Base-by-base conservation (phyloP, 805 yeast genomes). In the Metschnikowia anglica region DNA sequence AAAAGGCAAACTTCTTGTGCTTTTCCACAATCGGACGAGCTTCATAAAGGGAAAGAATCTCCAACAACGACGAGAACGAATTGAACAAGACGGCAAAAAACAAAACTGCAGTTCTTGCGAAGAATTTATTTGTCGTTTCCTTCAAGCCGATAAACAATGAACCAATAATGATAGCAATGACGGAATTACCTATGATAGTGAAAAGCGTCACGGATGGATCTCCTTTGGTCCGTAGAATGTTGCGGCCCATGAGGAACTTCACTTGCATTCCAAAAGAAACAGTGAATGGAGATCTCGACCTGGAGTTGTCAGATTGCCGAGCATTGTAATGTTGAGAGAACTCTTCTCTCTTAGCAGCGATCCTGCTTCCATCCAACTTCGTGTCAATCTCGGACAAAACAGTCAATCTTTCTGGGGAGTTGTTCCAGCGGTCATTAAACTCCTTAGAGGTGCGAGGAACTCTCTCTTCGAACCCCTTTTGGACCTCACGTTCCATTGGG, bases 1-100 rank as follows among this genome's bases (percentile, higher is more conserved):
- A 86, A 42, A 85, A 73, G 0, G 87, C 79, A 53, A 81, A 86
- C 37, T 74, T 73, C 53, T 80, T 80, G 56, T 86, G 95, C 54
- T 85, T 85, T 52, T 74, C 76, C 18, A 83, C 73, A 49, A 86
- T 77, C 20, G 82, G 79, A 63, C 84, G 75, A 39, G 75, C 76
- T 43, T 76, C 76, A 52, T 77, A 81, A 39, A 80, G 63, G 7
- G 74, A 59, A 50, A 80, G 69, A 44, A 81, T 74, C 56, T 81
- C 85, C 44, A 80, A 74, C 48, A 80, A 64, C 2, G 84, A 70
- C 24, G 78, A 61, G 61, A 81, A 73, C 9, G 84, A 80, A 57
- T 77, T 81, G 54, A 74, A 80, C 38, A 81, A 65, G 33, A 79
- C 69, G 23, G 80, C 74, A 56, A 77, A 79, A 63, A 80, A 81